Base-by-base conservation (phyloP, 2,329 filamentous ascomycete genomes). In the Pezicula carpinea region DNA sequence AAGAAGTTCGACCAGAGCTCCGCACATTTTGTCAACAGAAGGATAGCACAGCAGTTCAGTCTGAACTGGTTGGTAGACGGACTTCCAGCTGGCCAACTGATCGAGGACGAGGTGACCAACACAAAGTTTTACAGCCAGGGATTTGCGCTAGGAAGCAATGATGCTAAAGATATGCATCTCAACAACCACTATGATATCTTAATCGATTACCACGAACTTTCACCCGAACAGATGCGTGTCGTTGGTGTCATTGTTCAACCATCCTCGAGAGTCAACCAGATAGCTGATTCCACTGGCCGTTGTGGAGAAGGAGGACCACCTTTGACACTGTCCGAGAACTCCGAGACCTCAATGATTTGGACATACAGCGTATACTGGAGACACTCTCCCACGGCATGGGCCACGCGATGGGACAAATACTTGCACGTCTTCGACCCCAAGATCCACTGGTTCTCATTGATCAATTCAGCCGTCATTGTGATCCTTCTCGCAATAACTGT, bases 371-470 rank as follows among this genome's bases (percentile, higher is more conserved):
- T 97, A 13, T 87, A 85, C 68, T 99, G 93, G 93, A 79, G 77
- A 48, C 80, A 83, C 56, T 96, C 90, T 1, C 64, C 77, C 1
- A 97, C 91, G 1, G 88, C 87, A 1, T 99, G 95, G 85, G 93
- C 93, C 22, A 99, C 93, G 11, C 82, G 93, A 54, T 99, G 93
- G 93, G 93, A 99, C 75, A 97, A 96, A 69, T 97, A 97, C 65
- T 77, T 99, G 31, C 92, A 97, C 62, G 92, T 99, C 23, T 95
- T 91, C 63, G 91, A 97, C 66, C 91, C 93, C 44, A 95, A 93
- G 74, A 97, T 99, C 59, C 93, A 99, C 68, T 99, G 93, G 93
- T 96, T 97, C 73, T 96, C 91, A 50, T 82, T 99, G 42, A 87
- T 97, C 69, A 96, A 96, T 69, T 96, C 91, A 31, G 88, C 93